Percentiles rank a stretch among this genome's conserved stretches.
These are phyloP conservation scores for Melocanna baccifera DNA, from an alignment of 176 grass and related monocot species.

Conservation along the genomic window DNA sequence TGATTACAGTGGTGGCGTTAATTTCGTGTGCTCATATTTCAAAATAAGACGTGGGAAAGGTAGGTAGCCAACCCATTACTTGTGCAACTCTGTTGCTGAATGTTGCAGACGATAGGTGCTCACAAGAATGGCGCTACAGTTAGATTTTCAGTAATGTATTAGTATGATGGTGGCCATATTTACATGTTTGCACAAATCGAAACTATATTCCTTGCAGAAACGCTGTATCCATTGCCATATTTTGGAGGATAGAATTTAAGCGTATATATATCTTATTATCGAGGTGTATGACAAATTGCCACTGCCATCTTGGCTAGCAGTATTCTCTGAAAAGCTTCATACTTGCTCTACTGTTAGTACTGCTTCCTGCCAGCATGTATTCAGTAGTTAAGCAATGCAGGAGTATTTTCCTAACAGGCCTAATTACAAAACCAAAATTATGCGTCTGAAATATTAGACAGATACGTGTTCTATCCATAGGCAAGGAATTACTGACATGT, in stretches of 20 bases:
- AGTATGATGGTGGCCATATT: not conserved
- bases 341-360: not conserved
- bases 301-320: not conserved
- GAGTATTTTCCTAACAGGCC: not conserved
- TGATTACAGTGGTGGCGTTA: not conserved
- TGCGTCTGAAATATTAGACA: not conserved
- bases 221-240: not conserved
- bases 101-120: not conserved
- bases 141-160: not conserved
- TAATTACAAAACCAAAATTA: not conserved
- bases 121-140: not conserved
- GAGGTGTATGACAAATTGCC: not conserved
- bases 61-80: constrained; percentile 34
- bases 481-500: not conserved
- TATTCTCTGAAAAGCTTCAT: not conserved
- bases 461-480: not conserved
- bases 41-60: not conserved
- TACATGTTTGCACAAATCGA: not conserved
- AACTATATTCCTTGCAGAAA: not conserved
- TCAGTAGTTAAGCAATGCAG: not conserved
- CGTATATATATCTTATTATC: not conserved
- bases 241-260: not conserved
- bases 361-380: not conserved
- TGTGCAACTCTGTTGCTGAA: constrained; percentile 17
- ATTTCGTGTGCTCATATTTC: not conserved